Percentiles rank a stretch among this genome's conserved stretches.
These are phyloP conservation scores for Phycomyces nitens DNA, from an alignment of 192 early-diverging fungal species.

Conservation along the genomic window DNA sequence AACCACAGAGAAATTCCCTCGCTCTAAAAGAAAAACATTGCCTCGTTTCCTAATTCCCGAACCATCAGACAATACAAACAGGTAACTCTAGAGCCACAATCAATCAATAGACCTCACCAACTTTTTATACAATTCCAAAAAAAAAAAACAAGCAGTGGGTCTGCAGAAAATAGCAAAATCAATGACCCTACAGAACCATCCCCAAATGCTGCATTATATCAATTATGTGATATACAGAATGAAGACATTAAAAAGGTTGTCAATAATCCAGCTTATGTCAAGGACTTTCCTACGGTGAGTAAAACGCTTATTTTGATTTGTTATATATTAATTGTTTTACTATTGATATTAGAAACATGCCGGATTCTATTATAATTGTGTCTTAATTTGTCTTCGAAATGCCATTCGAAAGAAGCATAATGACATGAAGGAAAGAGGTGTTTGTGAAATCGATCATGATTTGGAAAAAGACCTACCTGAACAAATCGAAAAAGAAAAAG, in stretches of 20 bases:
- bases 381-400: background rate
- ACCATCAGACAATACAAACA: too few species aligned
- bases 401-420: background rate
- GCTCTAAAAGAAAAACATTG: background rate
- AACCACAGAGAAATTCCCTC: background rate
- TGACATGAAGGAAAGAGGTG: background rate
- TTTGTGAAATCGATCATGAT: background rate
- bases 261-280: conserved; percentile 14
- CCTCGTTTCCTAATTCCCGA: background rate
- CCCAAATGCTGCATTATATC: background rate
- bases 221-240: conserved; percentile 34
- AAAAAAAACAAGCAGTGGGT: conserved; percentile 1
- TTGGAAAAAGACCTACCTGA: background rate
- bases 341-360: too few species aligned
- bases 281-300: conserved; percentile 6
- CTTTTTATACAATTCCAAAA: background rate
- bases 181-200: conserved; percentile 1
- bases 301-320: too few species aligned
- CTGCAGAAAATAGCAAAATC: conserved; percentile 14
- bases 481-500: conserved; percentile 1
- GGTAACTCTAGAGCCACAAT: background rate
- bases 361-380: background rate
- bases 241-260: conserved; percentile 25
- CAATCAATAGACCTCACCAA: background rate
- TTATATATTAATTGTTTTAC: too few species aligned